Percentiles rank a stretch among this genome's conserved stretches.
phyloP scores from a whole-genome alignment of 1,284 basidiomycete genomes.

The Pascua sp. region DNA sequence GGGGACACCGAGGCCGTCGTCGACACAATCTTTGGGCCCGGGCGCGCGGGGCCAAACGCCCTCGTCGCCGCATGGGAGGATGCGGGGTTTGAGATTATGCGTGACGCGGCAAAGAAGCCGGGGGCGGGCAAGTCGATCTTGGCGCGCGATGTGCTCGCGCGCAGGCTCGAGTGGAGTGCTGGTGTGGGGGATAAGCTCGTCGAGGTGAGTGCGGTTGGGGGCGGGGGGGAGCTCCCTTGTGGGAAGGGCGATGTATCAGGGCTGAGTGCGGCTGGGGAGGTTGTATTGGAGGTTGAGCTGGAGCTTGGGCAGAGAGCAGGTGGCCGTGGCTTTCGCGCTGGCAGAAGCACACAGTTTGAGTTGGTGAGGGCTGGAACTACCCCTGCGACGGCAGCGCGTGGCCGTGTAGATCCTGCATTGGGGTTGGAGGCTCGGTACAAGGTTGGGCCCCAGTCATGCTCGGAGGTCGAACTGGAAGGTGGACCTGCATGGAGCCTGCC shows the following conservation, averaged over 20 bases:
- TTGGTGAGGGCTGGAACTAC: no score
- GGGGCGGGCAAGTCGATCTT: background rate
- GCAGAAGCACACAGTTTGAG: no score
- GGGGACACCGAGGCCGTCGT: constrained; percentile 17
- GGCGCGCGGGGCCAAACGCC: constrained; percentile 19
- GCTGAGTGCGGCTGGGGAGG: no score
- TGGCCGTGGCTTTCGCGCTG: no score
- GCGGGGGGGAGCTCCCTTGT: no score
- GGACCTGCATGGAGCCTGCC: no score
- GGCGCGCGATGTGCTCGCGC: constrained; percentile 1
- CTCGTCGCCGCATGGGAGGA: constrained; percentile 36
- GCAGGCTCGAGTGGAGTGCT: constrained; percentile 31
- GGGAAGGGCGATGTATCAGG: no score
- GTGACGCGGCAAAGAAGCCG: background rate
- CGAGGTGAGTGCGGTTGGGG: constrained; percentile 26
- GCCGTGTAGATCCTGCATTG: background rate
- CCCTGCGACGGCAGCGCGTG: background rate
- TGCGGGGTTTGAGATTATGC: constrained; percentile 26
- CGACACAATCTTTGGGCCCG: constrained; percentile 39
- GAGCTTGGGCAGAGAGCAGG: no score
- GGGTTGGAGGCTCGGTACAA: background rate
- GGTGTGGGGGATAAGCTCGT: constrained; percentile 38
- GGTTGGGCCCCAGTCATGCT: no score
- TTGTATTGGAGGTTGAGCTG: no score
- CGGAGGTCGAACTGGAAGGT: no score